Base-by-base conservation (phyloP, 495 filamentous ascomycete species). In the Penicillium simplicissimum region DNA sequence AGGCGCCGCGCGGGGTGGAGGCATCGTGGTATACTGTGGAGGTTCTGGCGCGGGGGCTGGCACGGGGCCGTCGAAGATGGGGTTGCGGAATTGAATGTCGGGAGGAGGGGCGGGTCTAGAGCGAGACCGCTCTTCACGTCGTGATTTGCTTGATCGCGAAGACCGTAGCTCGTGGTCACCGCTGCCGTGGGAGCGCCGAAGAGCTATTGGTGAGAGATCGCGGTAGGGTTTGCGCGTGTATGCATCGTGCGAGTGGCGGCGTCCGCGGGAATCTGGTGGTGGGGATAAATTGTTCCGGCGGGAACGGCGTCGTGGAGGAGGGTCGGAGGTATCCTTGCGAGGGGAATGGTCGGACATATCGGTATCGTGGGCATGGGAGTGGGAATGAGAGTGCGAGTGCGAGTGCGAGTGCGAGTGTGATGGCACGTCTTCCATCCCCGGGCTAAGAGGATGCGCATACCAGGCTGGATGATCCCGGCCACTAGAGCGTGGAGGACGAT, bases 211-310 rank as follows among this genome's bases (percentile, higher is more conserved):
- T 0, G 76, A 78, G 3, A 72, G 54, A 4, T 78, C 74, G 33
- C 74, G 66, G 4, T 64, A 64, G 0, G 73, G 73, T 66, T 71
- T 70, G 19, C 75, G 72, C 1, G 60, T 70, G 38, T 78, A 79
- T 2, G 75, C 71, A 34, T 81, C 78, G 53, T 81, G 78, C 1
- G 78, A 81, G 61, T 81, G 78, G 0, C 78, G 76, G 15, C 78
- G 75, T 0, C 71, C 68, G 23, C 67, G 58, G 5, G 68, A 64
- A 21, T 60, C 34, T 1, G 72, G 62, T 11, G 71, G 69, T 0
- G 73, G 76, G 13, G 78, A 76, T 0, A 79, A 61, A 36, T 76
- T 64, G 15, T 61, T 66, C 7, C 58, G 71, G 13, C 65, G 69
- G 9, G 67, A 61, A 11, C 59, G 60, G 28, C 63, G 60, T 55